A percentile compares a stretch with the other conserved stretches of the same genome.
phyloP scores from a whole-genome alignment of 768 basidiomycete species.

The Paxillus ammoniavirescens region DNA sequence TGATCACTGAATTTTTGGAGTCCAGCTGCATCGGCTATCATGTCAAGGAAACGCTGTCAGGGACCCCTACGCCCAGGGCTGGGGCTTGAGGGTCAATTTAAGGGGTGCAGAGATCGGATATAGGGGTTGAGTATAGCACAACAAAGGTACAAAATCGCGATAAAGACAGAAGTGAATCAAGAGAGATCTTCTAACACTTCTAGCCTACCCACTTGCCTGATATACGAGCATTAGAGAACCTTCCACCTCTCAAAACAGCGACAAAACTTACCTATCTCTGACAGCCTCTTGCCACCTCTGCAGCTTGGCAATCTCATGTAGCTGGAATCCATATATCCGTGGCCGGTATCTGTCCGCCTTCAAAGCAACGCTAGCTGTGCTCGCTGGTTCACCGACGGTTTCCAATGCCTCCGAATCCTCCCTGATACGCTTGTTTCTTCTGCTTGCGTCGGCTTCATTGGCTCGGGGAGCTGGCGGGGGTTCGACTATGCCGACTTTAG shows the following conservation, averaged over 20 bases:
- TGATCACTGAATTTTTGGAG: too few relatives aligned
- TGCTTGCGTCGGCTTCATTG: constrained; percentile 28
- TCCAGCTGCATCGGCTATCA: too few relatives aligned
- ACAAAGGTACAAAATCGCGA: constrained; percentile 1
- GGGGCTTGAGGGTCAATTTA: neutral
- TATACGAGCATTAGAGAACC: constrained; percentile 6
- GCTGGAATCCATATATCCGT: constrained; percentile 94
- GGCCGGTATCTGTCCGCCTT: constrained; percentile 94
- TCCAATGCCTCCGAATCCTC: constrained; percentile 53
- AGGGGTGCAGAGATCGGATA: neutral
- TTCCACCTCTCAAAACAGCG: neutral
- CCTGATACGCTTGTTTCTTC: constrained; percentile 47
- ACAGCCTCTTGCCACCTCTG: constrained; percentile 96
- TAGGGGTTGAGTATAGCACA: constrained; percentile 8
- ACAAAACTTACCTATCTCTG: constrained; percentile 63
- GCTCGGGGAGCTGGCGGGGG: constrained; percentile 26
- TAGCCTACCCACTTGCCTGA: constrained; percentile 48
- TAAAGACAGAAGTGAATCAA: constrained; percentile 9
- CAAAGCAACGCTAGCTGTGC: constrained; percentile 77
- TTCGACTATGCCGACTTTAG: constrained; percentile 62
- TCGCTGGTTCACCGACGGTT: constrained; percentile 63
- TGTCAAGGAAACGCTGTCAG: too few relatives aligned
- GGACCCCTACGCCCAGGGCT: too few relatives aligned
- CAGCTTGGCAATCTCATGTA: constrained; percentile 90
- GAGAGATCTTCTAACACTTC: constrained; percentile 44